Base-by-base conservation (phyloP, 495 filamentous ascomycete genomes). In the Daldinia loculata region DNA sequence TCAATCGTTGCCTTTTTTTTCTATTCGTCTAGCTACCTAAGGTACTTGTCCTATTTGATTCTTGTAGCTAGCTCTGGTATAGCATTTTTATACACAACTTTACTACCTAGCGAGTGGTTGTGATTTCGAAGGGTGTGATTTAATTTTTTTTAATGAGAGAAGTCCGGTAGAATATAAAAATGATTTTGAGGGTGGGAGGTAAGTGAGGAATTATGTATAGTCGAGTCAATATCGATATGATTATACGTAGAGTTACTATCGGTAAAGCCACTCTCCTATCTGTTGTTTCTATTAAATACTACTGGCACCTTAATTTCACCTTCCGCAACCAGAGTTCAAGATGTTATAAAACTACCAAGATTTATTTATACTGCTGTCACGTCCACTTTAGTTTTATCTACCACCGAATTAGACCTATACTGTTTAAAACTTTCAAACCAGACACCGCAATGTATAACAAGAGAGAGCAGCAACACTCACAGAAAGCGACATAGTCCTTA, bases 401-500 rank as follows among this genome's bases (percentile, higher is more conserved):
- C 12, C n/a, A 11, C 22, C 24, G 12, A 26, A 58, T 75, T 59
- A 72, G 70, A 36, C n/a, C 12, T 45, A 45, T 45, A 22, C 9
- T 9, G 14, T 48, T 12, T 12, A 24, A 8, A 24, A 9, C 8
- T 24, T 2, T 12, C 3, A 4, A 9, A 0, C 19, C 22, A 12
- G 9, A 22, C 22, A 48, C 19, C 19, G 9, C 8, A 4, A 22
- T 4, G 3, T 48, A 4, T 48, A 24, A 24, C 7, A 11, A 4
- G 19, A 48, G 12, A 14, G 11, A 36, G 12, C 12, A 4, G 34
- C 2, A 36, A 8, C 9, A 81, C 87, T 83, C 80, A 89, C 88
- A 90, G 77, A 92, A 92, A 12, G 89, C 89, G 63, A 92, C 84
- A 74, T 87, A 82, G 70, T 86, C 85, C 76, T 88, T 88, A 71